Conservation (phyloP, 805 yeast species). For the baker's yeast (Saccharomyces cerevisiae) region DNA sequence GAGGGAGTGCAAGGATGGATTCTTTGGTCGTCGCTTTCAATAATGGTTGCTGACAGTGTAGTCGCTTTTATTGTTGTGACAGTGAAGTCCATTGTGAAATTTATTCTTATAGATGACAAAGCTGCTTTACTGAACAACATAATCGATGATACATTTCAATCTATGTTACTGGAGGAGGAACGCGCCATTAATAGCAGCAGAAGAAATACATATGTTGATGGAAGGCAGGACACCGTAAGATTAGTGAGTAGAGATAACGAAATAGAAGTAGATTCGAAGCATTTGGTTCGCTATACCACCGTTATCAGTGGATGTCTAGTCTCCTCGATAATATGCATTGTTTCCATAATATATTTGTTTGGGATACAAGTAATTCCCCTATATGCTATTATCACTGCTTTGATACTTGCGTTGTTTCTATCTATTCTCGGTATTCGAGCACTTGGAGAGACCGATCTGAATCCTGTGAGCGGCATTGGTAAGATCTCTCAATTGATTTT, state of each 20-base stretch:
- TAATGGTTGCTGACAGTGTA: conserved; percentile 87
- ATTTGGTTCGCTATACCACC: conserved; percentile 42
- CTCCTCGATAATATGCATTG: conserved; percentile 61
- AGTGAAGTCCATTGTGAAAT: conserved; percentile 33
- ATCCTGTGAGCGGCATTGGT: conserved; percentile 95
- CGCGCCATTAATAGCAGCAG: conserved; percentile 19
- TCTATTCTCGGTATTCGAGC: conserved; percentile 89
- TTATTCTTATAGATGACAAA: conserved; percentile 20
- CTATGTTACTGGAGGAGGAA: conserved; percentile 29
- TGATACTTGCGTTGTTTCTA: conserved; percentile 65
- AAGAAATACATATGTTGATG: conserved; percentile 6
- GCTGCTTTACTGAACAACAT: conserved; percentile 15
- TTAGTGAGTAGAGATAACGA: conserved; percentile 27
- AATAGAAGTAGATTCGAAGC: conserved; percentile 35
- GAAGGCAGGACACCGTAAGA: conserved; percentile 22
- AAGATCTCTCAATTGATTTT: conserved; percentile 84
- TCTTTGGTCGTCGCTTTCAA: conserved; percentile 84
- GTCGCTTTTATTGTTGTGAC: conserved; percentile 67
- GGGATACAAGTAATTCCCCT: conserved; percentile 58
- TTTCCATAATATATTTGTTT: conserved; percentile 59
- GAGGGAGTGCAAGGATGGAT: conserved; percentile 97
- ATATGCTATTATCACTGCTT: conserved; percentile 59
- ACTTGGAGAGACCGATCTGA: conserved; percentile 90
- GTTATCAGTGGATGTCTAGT: conserved; percentile 53
- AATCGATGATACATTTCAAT: conserved; percentile 26